phyloP scores from a whole-genome alignment of 306 rosid species.

The Dalbergia cochinchinensis region DNA sequence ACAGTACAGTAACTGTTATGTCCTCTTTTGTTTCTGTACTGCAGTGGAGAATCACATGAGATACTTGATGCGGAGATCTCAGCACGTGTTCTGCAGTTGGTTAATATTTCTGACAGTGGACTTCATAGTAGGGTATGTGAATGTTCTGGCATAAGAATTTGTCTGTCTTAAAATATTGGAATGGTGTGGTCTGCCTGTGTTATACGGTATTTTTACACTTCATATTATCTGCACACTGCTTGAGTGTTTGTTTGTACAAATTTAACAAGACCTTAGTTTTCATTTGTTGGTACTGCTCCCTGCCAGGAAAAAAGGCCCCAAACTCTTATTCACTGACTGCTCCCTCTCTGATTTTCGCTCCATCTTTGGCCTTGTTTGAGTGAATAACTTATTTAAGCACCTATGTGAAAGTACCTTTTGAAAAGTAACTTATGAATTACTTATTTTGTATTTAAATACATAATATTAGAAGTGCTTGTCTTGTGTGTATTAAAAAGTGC shows the following conservation, averaged over 20 bases:
- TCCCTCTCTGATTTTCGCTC: too few species aligned
- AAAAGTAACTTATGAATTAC: too few species aligned
- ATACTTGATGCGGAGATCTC: constrained; percentile 59
- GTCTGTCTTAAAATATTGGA: constrained; percentile 18
- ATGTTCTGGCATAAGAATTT: neutral
- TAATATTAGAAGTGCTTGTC: too few species aligned
- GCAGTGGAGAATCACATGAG: constrained; percentile 59
- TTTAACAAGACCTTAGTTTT: neutral
- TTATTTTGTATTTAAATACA: too few species aligned
- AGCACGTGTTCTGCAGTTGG: constrained; percentile 57
- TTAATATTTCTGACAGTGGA: constrained; percentile 57
- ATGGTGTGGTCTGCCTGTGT: constrained; percentile 10
- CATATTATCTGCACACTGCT: neutral
- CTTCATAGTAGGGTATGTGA: constrained; percentile 54
- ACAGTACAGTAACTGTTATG: constrained; percentile 18
- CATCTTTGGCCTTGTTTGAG: too few species aligned
- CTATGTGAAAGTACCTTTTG: too few species aligned
- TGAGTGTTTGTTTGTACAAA: neutral
- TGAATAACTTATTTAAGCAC: too few species aligned
- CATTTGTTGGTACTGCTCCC: neutral
- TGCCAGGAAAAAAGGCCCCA: too few species aligned
- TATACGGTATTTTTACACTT: neutral
- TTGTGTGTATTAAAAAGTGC: too few species aligned
- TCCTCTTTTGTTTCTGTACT: constrained; percentile 33
- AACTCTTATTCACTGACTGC: too few species aligned